These are phyloP conservation scores for sunflower (Helianthus annuus) DNA, from an alignment of 129 eudicot genomes.

Conservation along the genomic window HanXRQr2.0-SUNRISE NC_035440.2:90996447-90996946, in stretches of 20 bases:
- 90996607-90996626: background rate
- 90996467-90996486: background rate
- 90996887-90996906: slow-evolving; percentile 68
- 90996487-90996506: slow-evolving; percentile 25
- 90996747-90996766: slow-evolving; percentile 47
- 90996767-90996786: slow-evolving; percentile 14
- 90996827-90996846: slow-evolving; percentile 44
- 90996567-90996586: slow-evolving; percentile 23
- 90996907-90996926: slow-evolving; percentile 89
- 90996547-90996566: slow-evolving; percentile 75
- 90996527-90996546: slow-evolving; percentile 98
- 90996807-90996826: background rate
- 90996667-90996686: slow-evolving; percentile 74
- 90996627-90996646: background rate
- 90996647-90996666: slow-evolving; percentile 94
- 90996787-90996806: background rate
- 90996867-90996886: slow-evolving; percentile 84
- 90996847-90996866: slow-evolving; percentile 96
- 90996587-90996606: background rate
- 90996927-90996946: slow-evolving; percentile 87
- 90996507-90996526: slow-evolving; percentile 93
- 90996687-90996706: slow-evolving; percentile 90
- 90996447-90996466: background rate
- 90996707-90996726: slow-evolving; percentile 85
- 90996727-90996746: slow-evolving; percentile 91